Conservation (phyloP, 306 rosid species). For the Abrus pulchellus region DNA sequence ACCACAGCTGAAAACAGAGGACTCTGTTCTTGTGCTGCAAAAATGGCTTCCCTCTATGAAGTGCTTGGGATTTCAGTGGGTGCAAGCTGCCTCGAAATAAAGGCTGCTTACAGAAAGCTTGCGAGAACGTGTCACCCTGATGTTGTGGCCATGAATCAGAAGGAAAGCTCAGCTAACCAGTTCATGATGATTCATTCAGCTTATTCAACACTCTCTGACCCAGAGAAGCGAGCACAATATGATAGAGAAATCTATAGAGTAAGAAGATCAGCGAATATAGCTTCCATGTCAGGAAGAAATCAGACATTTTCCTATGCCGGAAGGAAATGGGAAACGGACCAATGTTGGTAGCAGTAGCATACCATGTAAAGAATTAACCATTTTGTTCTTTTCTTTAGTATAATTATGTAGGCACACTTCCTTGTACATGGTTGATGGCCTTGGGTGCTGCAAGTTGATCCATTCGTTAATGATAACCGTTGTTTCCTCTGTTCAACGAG, state of each 20-base stretch:
- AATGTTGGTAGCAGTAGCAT: slow-evolving; percentile 72
- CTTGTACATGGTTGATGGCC: neutral
- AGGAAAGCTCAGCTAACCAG: slow-evolving; percentile 65
- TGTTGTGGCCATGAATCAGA: slow-evolving; percentile 66
- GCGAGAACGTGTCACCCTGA: slow-evolving; percentile 84
- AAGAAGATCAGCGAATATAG: slow-evolving; percentile 16
- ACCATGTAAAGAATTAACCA: neutral
- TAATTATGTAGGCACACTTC: neutral
- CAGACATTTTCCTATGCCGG: slow-evolving; percentile 40
- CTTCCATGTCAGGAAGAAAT: slow-evolving; percentile 50
- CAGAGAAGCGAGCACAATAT: slow-evolving; percentile 69
- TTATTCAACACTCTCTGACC: slow-evolving; percentile 75
- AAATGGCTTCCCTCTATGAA: slow-evolving; percentile 70
- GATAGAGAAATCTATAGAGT: slow-evolving; percentile 53
- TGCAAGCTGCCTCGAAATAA: slow-evolving; percentile 65
- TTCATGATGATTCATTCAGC: slow-evolving; percentile 73
- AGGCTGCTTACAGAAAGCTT: slow-evolving; percentile 69
- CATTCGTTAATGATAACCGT: neutral
- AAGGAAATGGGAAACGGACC: slow-evolving; percentile 83
- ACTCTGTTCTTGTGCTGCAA: neutral
- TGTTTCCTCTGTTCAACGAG: neutral
- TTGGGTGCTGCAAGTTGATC: neutral
- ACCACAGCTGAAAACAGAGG: slow-evolving; percentile 42
- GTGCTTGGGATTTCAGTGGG: slow-evolving; percentile 74
- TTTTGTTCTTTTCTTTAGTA: neutral